Percentiles rank a stretch among this genome's conserved stretches.
Evolutionary conservation across 768 basidiomycete species (phyloP).

Genomic region (Tephrocybe sp.): DNA sequence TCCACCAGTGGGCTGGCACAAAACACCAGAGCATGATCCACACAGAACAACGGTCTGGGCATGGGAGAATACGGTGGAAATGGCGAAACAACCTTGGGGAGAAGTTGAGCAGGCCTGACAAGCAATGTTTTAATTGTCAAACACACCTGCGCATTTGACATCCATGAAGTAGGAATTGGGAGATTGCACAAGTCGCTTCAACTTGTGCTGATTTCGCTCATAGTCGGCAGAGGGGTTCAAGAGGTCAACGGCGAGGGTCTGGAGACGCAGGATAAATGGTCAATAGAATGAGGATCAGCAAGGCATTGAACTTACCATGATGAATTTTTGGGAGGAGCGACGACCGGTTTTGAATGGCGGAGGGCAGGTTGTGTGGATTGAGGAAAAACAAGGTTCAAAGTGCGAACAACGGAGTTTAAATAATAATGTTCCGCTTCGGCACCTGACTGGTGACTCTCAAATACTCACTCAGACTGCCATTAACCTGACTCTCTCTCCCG

Average conservation of each 20-base stretch:
- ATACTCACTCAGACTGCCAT: too few relatives aligned
- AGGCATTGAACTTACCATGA: constrained; percentile 27
- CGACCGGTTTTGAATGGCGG: constrained; percentile 30
- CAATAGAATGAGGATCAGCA: not conserved
- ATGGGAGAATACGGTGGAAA: constrained; percentile 98
- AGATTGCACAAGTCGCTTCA: constrained; percentile 97
- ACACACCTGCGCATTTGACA: constrained; percentile 94
- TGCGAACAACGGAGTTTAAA: constrained; percentile 29
- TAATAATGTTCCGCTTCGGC: constrained; percentile 25
- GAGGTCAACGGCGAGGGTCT: constrained; percentile 98
- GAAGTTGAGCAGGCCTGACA: constrained; percentile 8
- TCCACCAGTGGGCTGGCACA: constrained; percentile 99
- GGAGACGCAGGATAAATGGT: constrained; percentile 8
- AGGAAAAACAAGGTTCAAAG: constrained; percentile 38
- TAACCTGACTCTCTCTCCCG: too few relatives aligned
- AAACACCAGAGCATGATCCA: constrained; percentile 85
- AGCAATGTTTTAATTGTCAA: not conserved
- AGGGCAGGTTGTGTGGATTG: constrained; percentile 39
- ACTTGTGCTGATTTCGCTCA: constrained; percentile 93
- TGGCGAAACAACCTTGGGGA: constrained; percentile 84
- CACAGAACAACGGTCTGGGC: constrained; percentile 97
- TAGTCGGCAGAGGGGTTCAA: constrained; percentile 90
- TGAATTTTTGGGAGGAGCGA: constrained; percentile 24
- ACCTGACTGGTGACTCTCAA: constrained; percentile 16
- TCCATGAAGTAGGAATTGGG: constrained; percentile 99